Conservation (phyloP, 305 asterid species). For the Rubia peregrina region DNA sequence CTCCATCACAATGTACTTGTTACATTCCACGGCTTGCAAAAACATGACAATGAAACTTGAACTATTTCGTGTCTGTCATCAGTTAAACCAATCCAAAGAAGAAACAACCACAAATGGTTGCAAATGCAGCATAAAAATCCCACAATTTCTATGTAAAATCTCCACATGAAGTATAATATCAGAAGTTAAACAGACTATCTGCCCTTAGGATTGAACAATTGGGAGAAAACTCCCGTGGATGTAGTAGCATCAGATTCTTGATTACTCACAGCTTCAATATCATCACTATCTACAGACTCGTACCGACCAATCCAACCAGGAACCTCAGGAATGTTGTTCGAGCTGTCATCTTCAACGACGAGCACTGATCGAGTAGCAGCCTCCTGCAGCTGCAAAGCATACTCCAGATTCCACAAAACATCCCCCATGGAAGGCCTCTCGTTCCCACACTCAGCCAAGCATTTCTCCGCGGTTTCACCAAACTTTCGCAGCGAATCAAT, state of each 20-base stretch:
- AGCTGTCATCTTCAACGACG: constrained; percentile 16
- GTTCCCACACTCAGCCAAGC: constrained; percentile 25
- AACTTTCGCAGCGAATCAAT: constrained; percentile 21
- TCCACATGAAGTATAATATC: not conserved
- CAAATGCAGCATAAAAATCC: not conserved
- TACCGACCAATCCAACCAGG: constrained; percentile 22
- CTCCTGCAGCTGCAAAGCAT: constrained; percentile 27
- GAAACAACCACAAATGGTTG: not conserved
- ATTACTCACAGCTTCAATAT: constrained; percentile 19
- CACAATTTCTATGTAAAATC: not conserved
- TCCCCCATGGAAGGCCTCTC: constrained; percentile 37
- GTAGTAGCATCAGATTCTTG: constrained; percentile 27
- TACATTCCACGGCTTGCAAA: not conserved
- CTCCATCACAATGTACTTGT: too few relatives aligned
- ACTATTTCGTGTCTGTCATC: not conserved
- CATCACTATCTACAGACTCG: constrained; percentile 18
- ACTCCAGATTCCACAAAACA: constrained; percentile 29
- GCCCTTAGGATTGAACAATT: constrained; percentile 28
- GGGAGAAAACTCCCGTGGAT: constrained; percentile 25
- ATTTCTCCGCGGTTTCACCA: constrained; percentile 31
- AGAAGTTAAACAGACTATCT: constrained; percentile 12
- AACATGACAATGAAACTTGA: not conserved
- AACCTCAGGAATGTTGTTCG: constrained; percentile 20
- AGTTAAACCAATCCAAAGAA: not conserved
- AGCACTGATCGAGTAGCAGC: constrained; percentile 20